These are phyloP conservation scores for Aureobasidium sp. DNA, from an alignment of 2,329 filamentous ascomycete species.

Conservation along the genomic window DNA sequence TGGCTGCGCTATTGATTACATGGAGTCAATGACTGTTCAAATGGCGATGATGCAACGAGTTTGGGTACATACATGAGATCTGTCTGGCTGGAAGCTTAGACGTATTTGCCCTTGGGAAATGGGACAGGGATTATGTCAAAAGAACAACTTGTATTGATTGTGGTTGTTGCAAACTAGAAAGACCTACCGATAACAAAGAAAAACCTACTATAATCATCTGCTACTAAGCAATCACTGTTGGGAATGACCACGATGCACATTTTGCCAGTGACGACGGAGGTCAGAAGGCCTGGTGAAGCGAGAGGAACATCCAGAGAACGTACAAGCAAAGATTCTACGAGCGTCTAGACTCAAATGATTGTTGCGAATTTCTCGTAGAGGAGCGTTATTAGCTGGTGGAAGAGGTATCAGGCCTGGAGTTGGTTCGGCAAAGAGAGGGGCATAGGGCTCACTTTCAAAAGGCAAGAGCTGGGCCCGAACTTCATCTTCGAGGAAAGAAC, in stretches of 20 bases:
- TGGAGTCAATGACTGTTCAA: no score
- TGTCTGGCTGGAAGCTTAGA: no score
- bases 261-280: background rate
- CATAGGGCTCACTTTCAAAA: background rate
- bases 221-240: background rate
- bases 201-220: background rate
- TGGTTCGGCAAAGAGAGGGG: background rate
- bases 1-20: no score
- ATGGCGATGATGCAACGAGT: no score
- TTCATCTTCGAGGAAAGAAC: background rate
- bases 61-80: no score
- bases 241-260: background rate
- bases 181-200: background rate
- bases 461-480: background rate
- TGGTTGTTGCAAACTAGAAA: background rate
- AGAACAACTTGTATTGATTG: background rate
- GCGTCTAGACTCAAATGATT: background rate
- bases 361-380: background rate
- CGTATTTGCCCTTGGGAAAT: background rate
- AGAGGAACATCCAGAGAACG: background rate
- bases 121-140: background rate
- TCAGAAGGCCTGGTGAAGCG: background rate
- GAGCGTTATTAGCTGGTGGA: background rate
- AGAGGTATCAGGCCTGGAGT: background rate
- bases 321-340: background rate